phyloP scores from a whole-genome alignment of 331 rosid species.

The Prunus yedoensis region DNA sequence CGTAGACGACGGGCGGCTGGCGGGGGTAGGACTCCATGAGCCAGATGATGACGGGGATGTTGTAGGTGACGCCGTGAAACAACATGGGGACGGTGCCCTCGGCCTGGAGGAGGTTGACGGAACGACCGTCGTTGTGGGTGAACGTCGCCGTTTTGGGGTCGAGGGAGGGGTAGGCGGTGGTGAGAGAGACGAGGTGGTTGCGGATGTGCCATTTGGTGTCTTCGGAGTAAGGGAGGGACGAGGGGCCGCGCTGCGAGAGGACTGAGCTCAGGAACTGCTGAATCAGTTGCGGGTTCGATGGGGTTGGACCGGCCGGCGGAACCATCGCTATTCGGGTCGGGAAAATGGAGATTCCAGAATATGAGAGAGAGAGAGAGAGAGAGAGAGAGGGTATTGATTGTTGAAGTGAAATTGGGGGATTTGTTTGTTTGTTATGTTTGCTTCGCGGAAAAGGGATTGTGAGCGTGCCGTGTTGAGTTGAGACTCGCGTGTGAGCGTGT shows the following conservation, averaged over 20 bases:
- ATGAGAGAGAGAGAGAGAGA: too few relatives aligned
- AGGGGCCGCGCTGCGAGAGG: conserved; percentile 93
- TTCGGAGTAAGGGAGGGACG: conserved; percentile 77
- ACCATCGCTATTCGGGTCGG: conserved; percentile 32
- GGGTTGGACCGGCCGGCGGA: conserved; percentile 43
- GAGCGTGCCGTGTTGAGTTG: too few relatives aligned
- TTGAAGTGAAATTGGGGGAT: too few relatives aligned
- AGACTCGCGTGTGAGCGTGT: too few relatives aligned
- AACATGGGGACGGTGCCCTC: conserved; percentile 89
- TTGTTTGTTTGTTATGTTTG: too few relatives aligned
- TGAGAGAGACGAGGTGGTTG: conserved; percentile 68
- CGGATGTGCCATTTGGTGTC: conserved; percentile 91
- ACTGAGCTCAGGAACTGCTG: conserved; percentile 78
- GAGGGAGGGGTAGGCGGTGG: conserved; percentile 56
- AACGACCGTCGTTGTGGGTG: conserved; percentile 92
- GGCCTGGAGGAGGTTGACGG: conserved; percentile 87
- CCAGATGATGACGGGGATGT: conserved; percentile 88
- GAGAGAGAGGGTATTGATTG: background rate
- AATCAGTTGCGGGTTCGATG: conserved; percentile 51
- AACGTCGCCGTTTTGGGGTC: conserved; percentile 81
- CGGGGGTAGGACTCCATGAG: conserved; percentile 94
- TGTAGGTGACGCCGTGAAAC: conserved; percentile 71
- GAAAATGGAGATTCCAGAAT: too few relatives aligned
- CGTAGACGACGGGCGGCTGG: conserved; percentile 79
- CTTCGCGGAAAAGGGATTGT: too few relatives aligned